Evolutionary conservation across 2,329 filamentous ascomycete species (phyloP), one percentile per base, ranked within the genome.

Genomic region (Dothideomycetes sp.): DNA sequence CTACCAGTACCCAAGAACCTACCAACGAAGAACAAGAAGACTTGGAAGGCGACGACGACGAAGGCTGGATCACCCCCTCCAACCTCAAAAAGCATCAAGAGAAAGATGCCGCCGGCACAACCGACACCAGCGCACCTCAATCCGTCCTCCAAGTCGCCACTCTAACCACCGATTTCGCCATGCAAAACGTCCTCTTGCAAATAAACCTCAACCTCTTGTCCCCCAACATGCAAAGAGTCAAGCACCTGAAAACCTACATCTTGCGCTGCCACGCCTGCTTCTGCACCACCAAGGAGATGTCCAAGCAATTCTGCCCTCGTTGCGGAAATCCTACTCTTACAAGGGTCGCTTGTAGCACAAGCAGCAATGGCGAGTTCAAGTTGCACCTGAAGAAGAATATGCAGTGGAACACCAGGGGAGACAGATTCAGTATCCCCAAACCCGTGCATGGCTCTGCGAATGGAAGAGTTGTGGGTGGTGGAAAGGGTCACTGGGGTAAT

Each of bases 221-320:
- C 0, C 75, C 84, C 0, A 74, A 77, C 12, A 70, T 96, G 46
- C 74, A 84, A 47, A 79, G 87, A 53, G 86, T 98, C 58, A 82
- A 79, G 25, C 78, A 83, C 45, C 74, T 96, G 49, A 89, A 87
- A 61, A 89, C 84, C 10, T 94, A 85, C 72, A 78, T 95, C 4
- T 74, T 94, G 43, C 81, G 91, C 30, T 98, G 91, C 69, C 89
- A 98, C 65, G 87, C 81, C 43, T 94, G 88, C 70, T 98, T 96
- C 69, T 67, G 78, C 47, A 78, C 84, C 41, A 85, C 82, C 49
- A 84, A 84, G 54, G 78, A 94, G 53, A 88, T 87, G 77, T 68
- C 66, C 51, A 84, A 84, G 66, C 88, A 95, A 59, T 98, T 98
- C 69, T 98, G 91, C 61, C 80, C 85, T 2, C 76, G 80, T 36